A percentile compares a stretch with the other conserved stretches of the same genome.
Evolutionary conservation across 805 yeast species (phyloP).

Genomic region (Candida ovalis): DNA sequence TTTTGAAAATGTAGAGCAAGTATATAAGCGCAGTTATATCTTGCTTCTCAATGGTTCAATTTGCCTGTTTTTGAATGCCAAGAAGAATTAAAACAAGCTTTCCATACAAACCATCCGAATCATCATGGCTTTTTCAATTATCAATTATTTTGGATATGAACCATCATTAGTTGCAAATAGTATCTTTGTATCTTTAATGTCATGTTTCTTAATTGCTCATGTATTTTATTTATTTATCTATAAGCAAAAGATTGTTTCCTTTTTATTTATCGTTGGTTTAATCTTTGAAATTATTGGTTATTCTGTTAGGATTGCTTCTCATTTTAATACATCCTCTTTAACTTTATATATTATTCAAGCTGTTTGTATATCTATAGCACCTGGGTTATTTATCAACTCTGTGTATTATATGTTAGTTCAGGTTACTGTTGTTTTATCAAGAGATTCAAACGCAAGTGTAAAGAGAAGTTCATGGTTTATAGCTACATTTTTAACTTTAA

Average conservation of each 20-base stretch:
- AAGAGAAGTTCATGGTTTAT: slow-evolving; percentile 58
- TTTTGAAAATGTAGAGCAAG: too few relatives aligned
- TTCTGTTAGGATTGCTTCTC: slow-evolving; percentile 50
- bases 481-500: slow-evolving; percentile 60
- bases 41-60: too few relatives aligned
- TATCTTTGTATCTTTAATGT: slow-evolving; percentile 53
- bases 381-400: slow-evolving; percentile 85
- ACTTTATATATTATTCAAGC: slow-evolving; percentile 59
- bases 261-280: slow-evolving; percentile 52
- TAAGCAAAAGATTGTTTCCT: slow-evolving; percentile 64
- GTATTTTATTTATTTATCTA: slow-evolving; percentile 38
- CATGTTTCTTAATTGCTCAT: slow-evolving; percentile 41
- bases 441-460: slow-evolving; percentile 44
- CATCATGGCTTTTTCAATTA: not conserved
- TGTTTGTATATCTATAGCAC: slow-evolving; percentile 68
- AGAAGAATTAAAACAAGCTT: too few relatives aligned
- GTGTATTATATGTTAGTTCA: slow-evolving; percentile 70
- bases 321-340: slow-evolving; percentile 30
- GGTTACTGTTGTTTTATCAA: slow-evolving; percentile 57
- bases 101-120: not conserved
- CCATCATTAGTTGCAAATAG: slow-evolving; percentile 59
- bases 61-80: too few relatives aligned
- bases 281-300: slow-evolving; percentile 68
- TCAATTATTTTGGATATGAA: slow-evolving; percentile 35
- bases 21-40: too few relatives aligned